These are phyloP conservation scores for Flaveria floridana DNA, from an alignment of 140 eudicot species.

Conservation along the genomic window DNA sequence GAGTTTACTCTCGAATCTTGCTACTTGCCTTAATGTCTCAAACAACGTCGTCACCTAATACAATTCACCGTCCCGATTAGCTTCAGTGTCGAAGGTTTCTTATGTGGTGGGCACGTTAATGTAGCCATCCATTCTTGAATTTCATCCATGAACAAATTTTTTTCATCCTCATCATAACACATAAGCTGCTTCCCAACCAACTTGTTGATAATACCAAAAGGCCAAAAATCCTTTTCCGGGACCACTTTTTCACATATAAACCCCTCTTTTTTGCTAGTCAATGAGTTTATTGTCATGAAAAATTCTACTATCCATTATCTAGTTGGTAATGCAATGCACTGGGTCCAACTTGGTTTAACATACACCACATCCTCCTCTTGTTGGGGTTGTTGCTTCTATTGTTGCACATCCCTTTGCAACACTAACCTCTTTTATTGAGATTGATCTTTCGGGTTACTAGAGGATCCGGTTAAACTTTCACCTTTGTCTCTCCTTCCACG, in stretches of 20 bases:
- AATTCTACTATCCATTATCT: background rate
- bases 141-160: background rate
- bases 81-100: background rate
- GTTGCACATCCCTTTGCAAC: no score
- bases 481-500: no score
- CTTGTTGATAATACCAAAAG: background rate
- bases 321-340: background rate
- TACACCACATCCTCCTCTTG: no score
- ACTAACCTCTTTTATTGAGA: no score
- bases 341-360: background rate
- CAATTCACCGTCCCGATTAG: background rate
- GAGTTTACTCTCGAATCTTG: background rate
- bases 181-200: background rate
- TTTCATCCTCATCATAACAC: background rate
- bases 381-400: no score
- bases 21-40: background rate
- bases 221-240: background rate
- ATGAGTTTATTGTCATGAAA: background rate
- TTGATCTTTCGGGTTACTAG: no score
- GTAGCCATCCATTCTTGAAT: background rate
- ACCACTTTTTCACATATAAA: background rate
- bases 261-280: background rate
- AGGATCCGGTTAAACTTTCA: no score
- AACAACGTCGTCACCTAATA: background rate
- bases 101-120: background rate